phyloP scores from a whole-genome alignment of 2,329 filamentous ascomycete genomes.

The Colletotrichum tropicicola region DNA sequence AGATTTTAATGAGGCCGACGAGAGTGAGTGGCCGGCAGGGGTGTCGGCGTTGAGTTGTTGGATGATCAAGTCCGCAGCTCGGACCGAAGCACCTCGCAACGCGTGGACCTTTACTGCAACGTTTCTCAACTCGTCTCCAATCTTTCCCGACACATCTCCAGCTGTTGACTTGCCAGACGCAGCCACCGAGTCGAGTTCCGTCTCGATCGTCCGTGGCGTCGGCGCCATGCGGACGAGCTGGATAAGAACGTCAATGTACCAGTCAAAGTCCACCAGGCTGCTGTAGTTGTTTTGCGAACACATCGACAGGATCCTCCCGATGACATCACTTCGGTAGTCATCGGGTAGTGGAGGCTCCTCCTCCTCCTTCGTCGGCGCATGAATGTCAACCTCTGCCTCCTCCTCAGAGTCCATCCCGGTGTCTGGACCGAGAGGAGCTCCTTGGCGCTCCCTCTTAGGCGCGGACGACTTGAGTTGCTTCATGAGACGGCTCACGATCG shows the following conservation, averaged over 20 bases:
- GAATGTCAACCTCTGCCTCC: constrained; percentile 55
- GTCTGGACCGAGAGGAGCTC: constrained; percentile 54
- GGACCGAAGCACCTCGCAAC: constrained; percentile 81
- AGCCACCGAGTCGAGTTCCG: constrained; percentile 43
- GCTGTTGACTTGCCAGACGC: constrained; percentile 38
- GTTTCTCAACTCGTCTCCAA: constrained; percentile 88
- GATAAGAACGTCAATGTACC: constrained; percentile 92
- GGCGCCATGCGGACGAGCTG: constrained; percentile 82
- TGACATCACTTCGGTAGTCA: constrained; percentile 86
- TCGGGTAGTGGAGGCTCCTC: constrained; percentile 75
- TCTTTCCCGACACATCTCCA: constrained; percentile 69
- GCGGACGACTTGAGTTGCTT: constrained; percentile 79
- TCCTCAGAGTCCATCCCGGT: constrained; percentile 58
- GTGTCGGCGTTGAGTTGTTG: constrained; percentile 63
- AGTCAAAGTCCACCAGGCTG: constrained; percentile 91
- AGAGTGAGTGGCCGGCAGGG: constrained; percentile 64
- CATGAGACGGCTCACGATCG: constrained; percentile 87
- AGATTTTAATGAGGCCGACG: constrained; percentile 75
- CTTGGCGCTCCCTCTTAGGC: constrained; percentile 56
- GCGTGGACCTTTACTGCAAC: constrained; percentile 91
- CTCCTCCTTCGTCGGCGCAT: constrained; percentile 43
- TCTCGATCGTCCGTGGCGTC: constrained; percentile 50
- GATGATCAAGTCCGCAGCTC: constrained; percentile 82
- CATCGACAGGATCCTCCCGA: constrained; percentile 85
- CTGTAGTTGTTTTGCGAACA: constrained; percentile 90